Evolutionary conservation across 129 eudicot species (phyloP).

Genomic region (Flaveria linearis): DNA sequence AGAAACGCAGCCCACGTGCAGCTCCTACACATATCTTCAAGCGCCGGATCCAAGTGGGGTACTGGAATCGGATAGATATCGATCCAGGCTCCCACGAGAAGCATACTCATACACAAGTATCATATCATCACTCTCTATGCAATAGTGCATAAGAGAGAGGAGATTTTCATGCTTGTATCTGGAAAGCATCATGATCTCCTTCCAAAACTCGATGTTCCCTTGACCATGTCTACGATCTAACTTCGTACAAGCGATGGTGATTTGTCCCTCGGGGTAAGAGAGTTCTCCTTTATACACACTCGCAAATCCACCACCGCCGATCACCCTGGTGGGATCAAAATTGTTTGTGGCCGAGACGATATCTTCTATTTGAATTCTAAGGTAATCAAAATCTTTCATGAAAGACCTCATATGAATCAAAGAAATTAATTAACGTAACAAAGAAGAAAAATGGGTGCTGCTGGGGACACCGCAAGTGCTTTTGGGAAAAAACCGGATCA

Average conservation of each 20-base stretch:
- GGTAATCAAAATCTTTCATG: constrained; percentile 13
- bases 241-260: background rate
- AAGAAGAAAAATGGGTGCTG: too few species aligned
- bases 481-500: too few species aligned
- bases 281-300: background rate
- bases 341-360: constrained; percentile 2
- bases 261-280: background rate
- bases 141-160: constrained; percentile 1
- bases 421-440: too few species aligned
- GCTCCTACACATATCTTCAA: constrained; percentile 17
- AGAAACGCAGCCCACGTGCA: background rate
- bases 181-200: constrained; percentile 21
- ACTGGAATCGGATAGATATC: background rate
- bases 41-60: constrained; percentile 4
- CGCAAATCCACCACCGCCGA: constrained; percentile 17
- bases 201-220: constrained; percentile 26
- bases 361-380: constrained; percentile 1
- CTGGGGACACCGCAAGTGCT: too few species aligned
- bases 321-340: background rate
- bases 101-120: constrained; percentile 22
- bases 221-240: constrained; percentile 23
- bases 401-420: background rate
- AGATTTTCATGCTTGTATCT: constrained; percentile 10
- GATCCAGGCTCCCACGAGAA: constrained; percentile 23
- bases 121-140: constrained; percentile 8